Evolutionary conservation across 2,329 filamentous ascomycete species (phyloP).

Genomic region (Penicillium concentricum): DNA sequence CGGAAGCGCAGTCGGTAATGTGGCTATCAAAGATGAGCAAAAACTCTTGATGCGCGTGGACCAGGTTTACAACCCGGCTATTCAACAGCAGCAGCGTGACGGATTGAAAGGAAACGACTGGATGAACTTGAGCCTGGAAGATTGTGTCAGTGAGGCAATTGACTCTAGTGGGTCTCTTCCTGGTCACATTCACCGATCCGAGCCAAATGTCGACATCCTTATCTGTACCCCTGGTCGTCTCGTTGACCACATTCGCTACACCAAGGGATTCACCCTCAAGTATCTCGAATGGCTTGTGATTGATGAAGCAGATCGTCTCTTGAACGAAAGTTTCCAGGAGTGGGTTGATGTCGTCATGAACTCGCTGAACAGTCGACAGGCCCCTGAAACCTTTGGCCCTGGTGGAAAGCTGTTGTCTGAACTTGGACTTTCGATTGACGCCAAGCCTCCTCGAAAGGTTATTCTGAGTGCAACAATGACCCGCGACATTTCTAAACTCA

Average conservation of each 20-base stretch:
- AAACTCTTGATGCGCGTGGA: constrained; percentile 61
- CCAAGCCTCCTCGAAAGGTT: constrained; percentile 66
- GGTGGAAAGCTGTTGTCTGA: constrained; percentile 33
- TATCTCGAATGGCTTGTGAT: constrained; percentile 85
- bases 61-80: constrained; percentile 65
- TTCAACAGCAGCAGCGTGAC: constrained; percentile 48
- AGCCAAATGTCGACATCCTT: constrained; percentile 79
- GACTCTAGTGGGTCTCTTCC: constrained; percentile 48
- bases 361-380: constrained; percentile 56
- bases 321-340: constrained; percentile 89
- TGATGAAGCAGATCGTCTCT: constrained; percentile 88
- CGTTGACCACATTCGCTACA: constrained; percentile 85
- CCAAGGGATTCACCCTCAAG: constrained; percentile 75
- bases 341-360: constrained; percentile 74
- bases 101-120: constrained; percentile 46
- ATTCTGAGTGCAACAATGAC: constrained; percentile 93
- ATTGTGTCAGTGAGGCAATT: constrained; percentile 45
- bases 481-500: constrained; percentile 75
- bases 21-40: constrained; percentile 68
- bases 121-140: constrained; percentile 48
- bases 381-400: constrained; percentile 47
- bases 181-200: constrained; percentile 63
- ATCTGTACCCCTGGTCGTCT: constrained; percentile 89
- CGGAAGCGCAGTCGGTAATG: constrained; percentile 78
- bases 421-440: constrained; percentile 41